Evolutionary conservation across 345 rosid genomes (phyloP), one percentile per base, ranked within the genome.

Genomic region (Balakata baccata): DNA sequence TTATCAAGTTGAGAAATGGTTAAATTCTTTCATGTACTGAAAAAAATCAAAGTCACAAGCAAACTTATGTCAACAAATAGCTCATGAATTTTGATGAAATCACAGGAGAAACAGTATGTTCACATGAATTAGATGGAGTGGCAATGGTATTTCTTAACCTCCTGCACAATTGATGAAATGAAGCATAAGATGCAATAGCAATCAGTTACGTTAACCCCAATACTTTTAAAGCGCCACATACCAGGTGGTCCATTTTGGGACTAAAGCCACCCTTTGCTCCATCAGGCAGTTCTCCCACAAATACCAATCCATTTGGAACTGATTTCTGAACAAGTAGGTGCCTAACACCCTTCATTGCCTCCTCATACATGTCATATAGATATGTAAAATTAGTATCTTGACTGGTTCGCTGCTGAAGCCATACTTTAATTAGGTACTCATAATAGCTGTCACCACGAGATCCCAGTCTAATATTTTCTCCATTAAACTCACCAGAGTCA

Each of bases 161-260:
- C 59, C 59, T 64, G 64, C 39, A 34, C 14, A 17, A 69, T 12
- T 61, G 20, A 43, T 1, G n/a, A 6, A 11, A 49, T 57, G 49
- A 46, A 18, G 49, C 41, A 43, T n/a, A 53, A 3, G 43, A 54
- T 61, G 41, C 39, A 57, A n/a, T 23, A 64, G 39, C 45, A 64
- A 59, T 13, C 64, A 69, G 62, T 63, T 64, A 65, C 7, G 37
- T 25, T 23, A 60, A 77, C 45, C 69, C 9, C 57, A 52, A 22
- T 70, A 58, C 7, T 58, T 16, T 45, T 13, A 10, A 39, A 76
- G 78, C 50, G 68, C 41, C 64, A 72, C 93, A 75, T 88, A 92
- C 99, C 94, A 95, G 85, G 83, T 92, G 99, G 82, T 95, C 99
- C 99, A 95, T 95, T 83, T 95, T 95, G n/a, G 99, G 92, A 81